phyloP scores from a whole-genome alignment of 1,139 yeast genomes.

The Hanseniaspora gamundiae region DNA sequence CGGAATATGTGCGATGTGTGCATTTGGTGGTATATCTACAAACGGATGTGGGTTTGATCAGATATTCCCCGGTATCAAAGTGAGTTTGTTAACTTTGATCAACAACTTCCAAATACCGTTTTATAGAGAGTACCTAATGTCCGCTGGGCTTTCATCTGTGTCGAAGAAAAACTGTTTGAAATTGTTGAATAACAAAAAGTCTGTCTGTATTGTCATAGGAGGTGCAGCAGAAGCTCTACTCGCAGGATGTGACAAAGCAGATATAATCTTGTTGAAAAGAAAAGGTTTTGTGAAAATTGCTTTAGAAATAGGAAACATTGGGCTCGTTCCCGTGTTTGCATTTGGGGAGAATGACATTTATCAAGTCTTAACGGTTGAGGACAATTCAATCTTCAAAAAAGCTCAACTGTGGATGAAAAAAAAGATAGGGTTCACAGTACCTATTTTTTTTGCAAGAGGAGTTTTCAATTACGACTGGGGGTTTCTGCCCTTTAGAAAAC shows the following conservation, averaged over 20 bases:
- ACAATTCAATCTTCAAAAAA: conserved; percentile 38
- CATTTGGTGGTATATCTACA: conserved; percentile 74
- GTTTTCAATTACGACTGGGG: conserved; percentile 90
- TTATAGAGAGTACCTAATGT: conserved; percentile 72
- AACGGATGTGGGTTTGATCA: conserved; percentile 62
- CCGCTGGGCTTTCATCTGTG: conserved; percentile 80
- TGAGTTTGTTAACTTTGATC: conserved; percentile 66
- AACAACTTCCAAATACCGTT: conserved; percentile 83
- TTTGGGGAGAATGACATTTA: conserved; percentile 87
- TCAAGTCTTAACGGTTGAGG: conserved; percentile 46
- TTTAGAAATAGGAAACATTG: conserved; percentile 61
- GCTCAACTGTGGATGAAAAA: conserved; percentile 65
- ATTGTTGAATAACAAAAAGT: conserved; percentile 54
- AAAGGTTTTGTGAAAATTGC: conserved; percentile 88
- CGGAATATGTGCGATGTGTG: conserved; percentile 91
- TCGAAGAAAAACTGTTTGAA: conserved; percentile 60
- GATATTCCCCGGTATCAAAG: conserved; percentile 70
- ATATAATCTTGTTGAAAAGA: conserved; percentile 62
- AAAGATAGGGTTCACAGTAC: conserved; percentile 70
- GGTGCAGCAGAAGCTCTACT: conserved; percentile 87
- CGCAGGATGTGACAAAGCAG: conserved; percentile 43
- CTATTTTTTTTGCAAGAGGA: conserved; percentile 87
- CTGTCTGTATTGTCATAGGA: conserved; percentile 84
- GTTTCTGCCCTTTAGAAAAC: conserved; percentile 70
- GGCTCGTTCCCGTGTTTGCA: conserved; percentile 77